Conservation (phyloP, 1,139 yeast species). For the Diutina sp. region DNA sequence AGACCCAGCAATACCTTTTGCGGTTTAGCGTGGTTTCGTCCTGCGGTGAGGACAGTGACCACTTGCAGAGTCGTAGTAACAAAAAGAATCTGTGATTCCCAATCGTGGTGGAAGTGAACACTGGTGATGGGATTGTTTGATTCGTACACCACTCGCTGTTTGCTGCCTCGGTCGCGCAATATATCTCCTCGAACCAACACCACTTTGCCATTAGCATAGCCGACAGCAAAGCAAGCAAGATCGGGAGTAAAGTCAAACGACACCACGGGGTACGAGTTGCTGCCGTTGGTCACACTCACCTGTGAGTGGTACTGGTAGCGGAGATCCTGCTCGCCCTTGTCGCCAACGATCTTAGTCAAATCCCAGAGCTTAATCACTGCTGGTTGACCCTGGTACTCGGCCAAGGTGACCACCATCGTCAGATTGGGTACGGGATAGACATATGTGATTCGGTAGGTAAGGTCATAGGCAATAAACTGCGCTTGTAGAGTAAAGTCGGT, state of each 20-base stretch:
- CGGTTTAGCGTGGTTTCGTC: conserved; percentile 63
- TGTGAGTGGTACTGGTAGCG: conserved; percentile 21
- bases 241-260: conserved; percentile 46
- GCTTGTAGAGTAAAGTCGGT: conserved; percentile 29
- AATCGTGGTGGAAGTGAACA: conserved; percentile 38
- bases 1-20: conserved; percentile 44
- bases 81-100: conserved; percentile 27
- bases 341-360: conserved; percentile 28
- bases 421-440: conserved; percentile 34
- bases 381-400: conserved; percentile 63
- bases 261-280: conserved; percentile 63
- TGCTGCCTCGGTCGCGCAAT: conserved; percentile 77
- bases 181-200: conserved; percentile 79
- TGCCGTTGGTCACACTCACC: conserved; percentile 30
- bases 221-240: conserved; percentile 60
- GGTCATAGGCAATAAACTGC: conserved; percentile 51
- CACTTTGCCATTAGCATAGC: conserved; percentile 82
- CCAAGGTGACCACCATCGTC: conserved; percentile 52
- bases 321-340: conserved; percentile 19
- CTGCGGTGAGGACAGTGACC: conserved; percentile 64
- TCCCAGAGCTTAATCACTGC: conserved; percentile 64
- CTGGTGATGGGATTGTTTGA: conserved; percentile 74
- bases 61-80: conserved; percentile 62
- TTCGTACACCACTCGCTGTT: conserved; percentile 70
- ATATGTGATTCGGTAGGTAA: conserved; percentile 50